Evolutionary conservation across 2,329 filamentous ascomycete genomes (phyloP).

Genomic region (Alternaria brassicae): DNA sequence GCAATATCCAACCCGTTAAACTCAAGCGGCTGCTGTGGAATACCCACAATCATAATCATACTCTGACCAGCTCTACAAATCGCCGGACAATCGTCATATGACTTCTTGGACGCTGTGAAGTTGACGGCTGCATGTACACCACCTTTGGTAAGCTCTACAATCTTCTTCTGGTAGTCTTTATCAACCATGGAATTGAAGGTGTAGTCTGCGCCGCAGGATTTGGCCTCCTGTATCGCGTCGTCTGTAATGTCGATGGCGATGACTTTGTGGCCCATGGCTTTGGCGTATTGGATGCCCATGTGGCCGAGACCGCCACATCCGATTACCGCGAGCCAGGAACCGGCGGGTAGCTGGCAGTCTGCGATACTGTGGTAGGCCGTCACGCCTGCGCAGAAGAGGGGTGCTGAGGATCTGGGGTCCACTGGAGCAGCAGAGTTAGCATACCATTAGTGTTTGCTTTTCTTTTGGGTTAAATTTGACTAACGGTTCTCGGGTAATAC

Average conservation of each 20-base stretch:
- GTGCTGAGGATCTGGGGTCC: slow-evolving; percentile 35
- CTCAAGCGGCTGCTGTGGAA: slow-evolving; percentile 39
- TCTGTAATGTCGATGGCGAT: slow-evolving; percentile 42
- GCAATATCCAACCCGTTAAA: slow-evolving; percentile 46
- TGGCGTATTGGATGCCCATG: slow-evolving; percentile 43
- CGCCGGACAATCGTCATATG: slow-evolving; percentile 43
- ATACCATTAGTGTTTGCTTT: not conserved
- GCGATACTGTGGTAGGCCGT: slow-evolving; percentile 42
- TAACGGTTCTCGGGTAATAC: slow-evolving; percentile 37
- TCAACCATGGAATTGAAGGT: slow-evolving; percentile 42
- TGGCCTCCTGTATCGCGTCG: slow-evolving; percentile 39
- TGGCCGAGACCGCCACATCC: slow-evolving; percentile 45
- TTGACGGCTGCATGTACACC: slow-evolving; percentile 43
- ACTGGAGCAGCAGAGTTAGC: slow-evolving; percentile 21
- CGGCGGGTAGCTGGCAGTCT: slow-evolving; percentile 36
- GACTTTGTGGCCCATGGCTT: slow-evolving; percentile 44
- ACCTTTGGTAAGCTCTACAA: slow-evolving; percentile 38
- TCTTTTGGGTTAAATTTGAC: slow-evolving; percentile 6
- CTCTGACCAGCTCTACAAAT: slow-evolving; percentile 41
- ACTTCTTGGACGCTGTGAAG: slow-evolving; percentile 42
- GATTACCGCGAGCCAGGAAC: slow-evolving; percentile 41
- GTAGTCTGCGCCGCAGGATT: slow-evolving; percentile 41
- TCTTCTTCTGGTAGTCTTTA: slow-evolving; percentile 39
- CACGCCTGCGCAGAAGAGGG: slow-evolving; percentile 44
- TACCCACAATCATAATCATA: slow-evolving; percentile 47